Evolutionary conservation across 2,329 filamentous ascomycete genomes (phyloP), one percentile per base, ranked within the genome.

Genomic region (Triangularia setosa): DNA sequence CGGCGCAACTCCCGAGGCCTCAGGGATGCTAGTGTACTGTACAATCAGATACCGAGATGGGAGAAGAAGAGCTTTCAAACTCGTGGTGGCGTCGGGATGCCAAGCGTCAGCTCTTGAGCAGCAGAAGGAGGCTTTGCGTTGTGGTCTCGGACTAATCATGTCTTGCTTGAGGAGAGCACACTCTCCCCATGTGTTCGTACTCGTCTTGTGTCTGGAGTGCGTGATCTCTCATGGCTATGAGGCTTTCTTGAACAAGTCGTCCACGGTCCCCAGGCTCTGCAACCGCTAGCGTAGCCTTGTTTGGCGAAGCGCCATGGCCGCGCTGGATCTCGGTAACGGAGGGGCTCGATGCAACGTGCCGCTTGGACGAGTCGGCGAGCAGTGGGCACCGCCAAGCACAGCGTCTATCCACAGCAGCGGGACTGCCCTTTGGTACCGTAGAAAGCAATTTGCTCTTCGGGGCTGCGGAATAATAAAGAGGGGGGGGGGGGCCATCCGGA

Each of bases 401-500:
- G 12, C 27, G 28, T 54, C 61, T 35, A 56, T 33, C 63, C 60
- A 40, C 53, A 52, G 44, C 60, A 58, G 60, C 52, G 61, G 64
- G 58, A 61, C 58, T 23, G 48, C n/a, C 8, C 24, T 25, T 53
- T 25, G 18, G 48, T n/a, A 4, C 23, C 30, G 7, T 28, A 8
- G 3, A 33, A 33, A 12, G 21, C 33, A 33, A 35, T 27, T 24
- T 18, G 30, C n/a, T 14, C 28, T 58, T 58, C 56, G 56, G 56
- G 56, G 28, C 35, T 58, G 25, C 56, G 56, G 53, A 28, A 18
- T 55, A 58, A 44, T 57, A 30, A 57, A 35, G n/a, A 25, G 30
- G 63, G 61, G 63, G 52, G 24, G 11, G 61, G 64, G 52, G 60
- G 54, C 60, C 62, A 64, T 61, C 62, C 66, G 66, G 59, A 64